Conservation (phyloP, 163 green algal genomes). For the Volvox carteri region DNA sequence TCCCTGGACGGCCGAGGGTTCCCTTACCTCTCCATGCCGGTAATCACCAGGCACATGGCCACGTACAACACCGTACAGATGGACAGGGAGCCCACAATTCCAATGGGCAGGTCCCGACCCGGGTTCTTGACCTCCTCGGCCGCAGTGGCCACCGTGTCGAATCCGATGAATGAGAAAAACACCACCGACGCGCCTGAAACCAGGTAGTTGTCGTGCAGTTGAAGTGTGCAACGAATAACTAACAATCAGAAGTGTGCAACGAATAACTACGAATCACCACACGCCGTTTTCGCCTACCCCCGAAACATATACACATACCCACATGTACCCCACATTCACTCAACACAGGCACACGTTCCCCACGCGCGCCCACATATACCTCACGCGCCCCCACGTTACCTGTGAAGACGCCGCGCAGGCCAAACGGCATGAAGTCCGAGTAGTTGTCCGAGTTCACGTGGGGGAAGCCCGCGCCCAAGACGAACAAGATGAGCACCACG, state of each 20-base stretch:
- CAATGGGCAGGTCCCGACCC: slow-evolving; percentile 77
- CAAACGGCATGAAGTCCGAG: slow-evolving; percentile 80
- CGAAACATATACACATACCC: too few species aligned
- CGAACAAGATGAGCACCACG: slow-evolving; percentile 82
- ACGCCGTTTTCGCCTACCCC: too few species aligned
- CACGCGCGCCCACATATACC: too few species aligned
- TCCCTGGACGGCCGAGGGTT: neutral
- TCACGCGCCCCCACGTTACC: too few species aligned
- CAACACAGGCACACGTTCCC: too few species aligned
- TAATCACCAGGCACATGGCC: slow-evolving; percentile 73
- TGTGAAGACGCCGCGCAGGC: slow-evolving; percentile 74
- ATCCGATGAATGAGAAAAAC: slow-evolving; percentile 86
- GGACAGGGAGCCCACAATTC: slow-evolving; percentile 79
- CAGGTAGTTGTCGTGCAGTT: neutral
- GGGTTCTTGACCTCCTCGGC: slow-evolving; percentile 81
- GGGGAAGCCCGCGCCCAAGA: slow-evolving; percentile 76
- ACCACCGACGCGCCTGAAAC: slow-evolving; percentile 69
- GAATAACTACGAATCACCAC: too few species aligned
- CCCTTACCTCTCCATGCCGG: slow-evolving; percentile 55
- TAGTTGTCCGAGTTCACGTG: slow-evolving; percentile 72
- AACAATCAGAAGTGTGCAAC: too few species aligned
- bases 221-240: neutral
- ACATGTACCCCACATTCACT: too few species aligned
- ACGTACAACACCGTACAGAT: slow-evolving; percentile 82
- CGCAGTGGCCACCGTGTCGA: slow-evolving; percentile 79